Base-by-base conservation (phyloP, 495 filamentous ascomycete genomes). In the Aspergillus conjunctus region DNA sequence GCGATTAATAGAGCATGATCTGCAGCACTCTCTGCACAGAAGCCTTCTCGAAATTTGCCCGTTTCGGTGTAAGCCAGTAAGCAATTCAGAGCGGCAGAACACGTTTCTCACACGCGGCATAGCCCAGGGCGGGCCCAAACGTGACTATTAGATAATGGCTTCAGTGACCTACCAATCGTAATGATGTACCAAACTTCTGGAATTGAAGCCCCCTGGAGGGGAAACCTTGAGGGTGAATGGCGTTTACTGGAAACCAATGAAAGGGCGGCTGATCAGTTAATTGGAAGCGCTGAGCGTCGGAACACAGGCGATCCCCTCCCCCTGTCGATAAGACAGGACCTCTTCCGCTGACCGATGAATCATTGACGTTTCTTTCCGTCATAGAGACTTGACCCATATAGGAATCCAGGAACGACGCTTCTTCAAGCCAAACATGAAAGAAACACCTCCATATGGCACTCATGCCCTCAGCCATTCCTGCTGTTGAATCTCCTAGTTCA, bases 81-180 rank as follows among this genome's bases (percentile, higher is more conserved):
- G 22, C n/a, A n/a, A 9, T 22, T 17, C 8, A 12, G 3, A 15
- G 1, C 11, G 1, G 14, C 12, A 7, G 37, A 49, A 18, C 58
- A 54, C 43, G 58, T 60, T 60, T 39, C 22, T 33, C 20, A 37
- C 51, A 54, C 51, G 58, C 58, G 50, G 52, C 17, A 41, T 22
- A 26, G 18, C 7, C 43, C 26, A 33, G 52, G 52, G 17, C 20
- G 18, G 52, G 11, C 52, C 33, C 52, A 14, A 48, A 20, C 21
- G 39, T 51, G 30, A 60, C 58, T 60, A 60, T 54, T 58, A 18
- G 50, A 32, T 32, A 50, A 34, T 45, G 50, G 58, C 18, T 44
- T 34, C 7, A 31, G 12, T 53, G 30, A 39, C 8, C 26, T 5
- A 8, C 58, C 49, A 60, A 60, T 60, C 37, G 49, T 17, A 43